phyloP scores from a whole-genome alignment of 2,329 filamentous ascomycete species.

The Aureobasidium sp. region DNA sequence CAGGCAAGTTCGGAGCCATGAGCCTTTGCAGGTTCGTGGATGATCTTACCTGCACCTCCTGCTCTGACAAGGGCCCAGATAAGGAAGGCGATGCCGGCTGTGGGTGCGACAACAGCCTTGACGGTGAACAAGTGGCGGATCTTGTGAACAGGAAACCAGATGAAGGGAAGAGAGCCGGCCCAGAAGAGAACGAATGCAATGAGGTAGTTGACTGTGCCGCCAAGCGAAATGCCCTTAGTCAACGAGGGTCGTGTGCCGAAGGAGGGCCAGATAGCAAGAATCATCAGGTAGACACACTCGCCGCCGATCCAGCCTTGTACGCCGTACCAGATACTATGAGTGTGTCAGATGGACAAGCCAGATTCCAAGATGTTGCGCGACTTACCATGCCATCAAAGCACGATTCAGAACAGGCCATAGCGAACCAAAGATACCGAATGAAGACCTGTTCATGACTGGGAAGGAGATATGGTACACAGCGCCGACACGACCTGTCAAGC shows the following conservation, averaged over 20 bases:
- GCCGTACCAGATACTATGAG: constrained; percentile 64
- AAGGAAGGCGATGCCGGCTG: constrained; percentile 77
- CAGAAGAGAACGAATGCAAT: constrained; percentile 84
- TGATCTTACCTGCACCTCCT: constrained; percentile 74
- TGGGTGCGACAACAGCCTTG: constrained; percentile 78
- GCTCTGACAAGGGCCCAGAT: constrained; percentile 80
- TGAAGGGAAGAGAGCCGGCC: constrained; percentile 69
- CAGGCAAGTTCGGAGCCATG: constrained; percentile 67
- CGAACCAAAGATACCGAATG: constrained; percentile 83
- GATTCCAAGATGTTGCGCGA: fast-evolving
- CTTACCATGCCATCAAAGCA: constrained; percentile 67
- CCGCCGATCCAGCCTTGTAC: constrained; percentile 79
- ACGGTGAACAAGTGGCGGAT: constrained; percentile 86
- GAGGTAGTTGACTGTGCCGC: constrained; percentile 43
- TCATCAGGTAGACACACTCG: constrained; percentile 78
- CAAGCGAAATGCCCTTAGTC: constrained; percentile 15
- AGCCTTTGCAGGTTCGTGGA: constrained; percentile 58
- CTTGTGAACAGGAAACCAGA: constrained; percentile 85
- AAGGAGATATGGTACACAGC: constrained; percentile 86
- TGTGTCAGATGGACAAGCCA: background rate
- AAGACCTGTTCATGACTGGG: constrained; percentile 68
- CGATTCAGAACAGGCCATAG: constrained; percentile 86
- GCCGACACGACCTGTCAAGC: constrained; percentile 72
- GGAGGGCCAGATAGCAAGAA: constrained; percentile 67
- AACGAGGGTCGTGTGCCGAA: constrained; percentile 23